phyloP scores from a whole-genome alignment of 441 rosid genomes.

The Monsonia emarginata region DNA sequence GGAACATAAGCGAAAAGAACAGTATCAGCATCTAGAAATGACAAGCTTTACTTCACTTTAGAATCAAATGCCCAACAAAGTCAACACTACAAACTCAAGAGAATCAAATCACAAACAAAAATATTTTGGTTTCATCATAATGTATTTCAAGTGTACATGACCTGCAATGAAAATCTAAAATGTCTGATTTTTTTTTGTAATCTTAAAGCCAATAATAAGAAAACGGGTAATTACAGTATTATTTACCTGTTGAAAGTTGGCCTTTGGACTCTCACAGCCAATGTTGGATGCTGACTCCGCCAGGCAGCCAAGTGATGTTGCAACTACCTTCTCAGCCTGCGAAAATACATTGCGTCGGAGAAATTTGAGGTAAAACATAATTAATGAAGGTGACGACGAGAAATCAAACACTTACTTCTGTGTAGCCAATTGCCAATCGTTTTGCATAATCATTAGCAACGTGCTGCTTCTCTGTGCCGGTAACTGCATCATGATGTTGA shows the following conservation, averaged over 20 bases:
- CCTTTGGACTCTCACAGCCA: constrained; percentile 30
- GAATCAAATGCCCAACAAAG: not conserved
- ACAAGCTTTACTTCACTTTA: not conserved
- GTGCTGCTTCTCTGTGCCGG: constrained; percentile 90
- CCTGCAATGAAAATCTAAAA: not conserved
- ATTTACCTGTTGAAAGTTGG: constrained; percentile 68
- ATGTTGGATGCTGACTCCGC: constrained; percentile 31
- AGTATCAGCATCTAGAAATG: constrained; percentile 12
- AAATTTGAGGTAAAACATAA: constrained; percentile 12
- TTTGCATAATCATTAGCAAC: constrained; percentile 94
- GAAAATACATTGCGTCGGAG: constrained; percentile 11
- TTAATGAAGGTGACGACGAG: constrained; percentile 15
- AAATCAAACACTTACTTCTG: constrained; percentile 41
- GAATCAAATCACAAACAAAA: not conserved
- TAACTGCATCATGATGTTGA: constrained; percentile 96
- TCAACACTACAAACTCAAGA: not conserved
- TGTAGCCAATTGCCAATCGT: constrained; percentile 78
- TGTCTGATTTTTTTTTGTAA: not conserved
- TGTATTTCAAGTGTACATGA: not conserved
- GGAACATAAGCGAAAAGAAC: constrained; percentile 10
- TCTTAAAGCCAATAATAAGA: not conserved
- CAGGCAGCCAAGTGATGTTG: constrained; percentile 70
- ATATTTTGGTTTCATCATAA: not conserved
- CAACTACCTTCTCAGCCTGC: constrained; percentile 87
- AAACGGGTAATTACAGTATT: constrained; percentile 7